phyloP scores from a whole-genome alignment of 257 asterid species.

The Prunella vulgaris region DNA sequence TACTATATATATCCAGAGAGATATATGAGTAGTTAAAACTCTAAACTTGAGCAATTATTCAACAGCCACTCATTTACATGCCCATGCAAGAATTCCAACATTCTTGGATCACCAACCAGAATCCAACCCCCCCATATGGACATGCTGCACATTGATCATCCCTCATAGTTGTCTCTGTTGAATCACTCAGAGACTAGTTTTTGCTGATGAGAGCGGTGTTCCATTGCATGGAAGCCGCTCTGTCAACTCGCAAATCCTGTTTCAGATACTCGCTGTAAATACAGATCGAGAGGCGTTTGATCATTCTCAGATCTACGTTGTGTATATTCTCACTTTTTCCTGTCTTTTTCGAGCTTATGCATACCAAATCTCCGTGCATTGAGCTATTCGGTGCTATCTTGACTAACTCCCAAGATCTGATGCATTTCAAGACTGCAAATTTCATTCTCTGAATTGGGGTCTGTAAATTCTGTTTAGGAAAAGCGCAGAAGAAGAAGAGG shows the following conservation, averaged over 20 bases:
- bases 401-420: slow-evolving; percentile 3
- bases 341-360: background rate
- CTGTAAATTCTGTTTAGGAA: background rate
- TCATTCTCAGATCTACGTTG: background rate
- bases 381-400: background rate
- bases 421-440: slow-evolving; percentile 10
- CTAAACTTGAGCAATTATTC: background rate
- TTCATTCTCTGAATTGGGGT: background rate
- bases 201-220: slow-evolving; percentile 45
- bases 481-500: slow-evolving; percentile 8
- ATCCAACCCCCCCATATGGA: background rate
- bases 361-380: background rate
- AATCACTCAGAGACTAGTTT: background rate
- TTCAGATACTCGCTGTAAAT: background rate
- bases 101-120: slow-evolving; percentile 46
- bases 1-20: background rate
- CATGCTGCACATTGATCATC: background rate
- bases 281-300: background rate
- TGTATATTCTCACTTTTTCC: background rate
- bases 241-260: slow-evolving; percentile 4
- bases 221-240: slow-evolving; percentile 54
- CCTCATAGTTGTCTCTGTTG: slow-evolving; percentile 8
- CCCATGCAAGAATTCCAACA: slow-evolving; percentile 26
- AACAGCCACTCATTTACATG: slow-evolving; percentile 17
- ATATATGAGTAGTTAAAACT: background rate